Percentiles rank a stretch among this genome's conserved stretches.
These are phyloP conservation scores for Ramaria rubella DNA, from an alignment of 768 basidiomycete genomes.

Conservation along the genomic window DNA sequence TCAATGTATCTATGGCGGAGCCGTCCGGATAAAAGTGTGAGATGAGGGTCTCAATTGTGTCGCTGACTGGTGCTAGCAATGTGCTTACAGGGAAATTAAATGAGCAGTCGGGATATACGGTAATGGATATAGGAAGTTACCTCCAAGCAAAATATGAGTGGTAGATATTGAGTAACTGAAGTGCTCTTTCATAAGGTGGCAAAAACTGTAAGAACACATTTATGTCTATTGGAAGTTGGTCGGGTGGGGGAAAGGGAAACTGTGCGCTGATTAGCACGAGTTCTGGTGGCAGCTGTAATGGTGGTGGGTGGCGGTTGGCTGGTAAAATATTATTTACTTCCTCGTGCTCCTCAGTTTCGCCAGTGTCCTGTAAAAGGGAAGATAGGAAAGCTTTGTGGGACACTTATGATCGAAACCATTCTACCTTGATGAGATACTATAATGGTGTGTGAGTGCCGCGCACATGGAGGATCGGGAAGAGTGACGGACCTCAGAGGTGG, in stretches of 20 bases:
- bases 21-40: constrained; percentile 4
- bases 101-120: neutral
- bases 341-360: neutral
- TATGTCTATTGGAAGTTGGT: neutral
- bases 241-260: constrained; percentile 1
- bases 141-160: constrained; percentile 5
- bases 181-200: constrained; percentile 6
- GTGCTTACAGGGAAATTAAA: neutral
- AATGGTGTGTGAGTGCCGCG: neutral
- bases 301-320: constrained; percentile 5
- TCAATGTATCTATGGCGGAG: neutral
- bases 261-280: neutral
- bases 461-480: neutral
- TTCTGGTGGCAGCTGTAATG: neutral
- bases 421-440: constrained; percentile 4
- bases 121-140: neutral
- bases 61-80: neutral
- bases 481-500: constrained; percentile 6
- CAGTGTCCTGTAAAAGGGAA: neutral
- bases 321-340: neutral
- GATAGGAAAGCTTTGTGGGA: neutral
- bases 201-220: neutral
- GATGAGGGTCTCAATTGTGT: neutral
- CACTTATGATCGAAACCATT: neutral
- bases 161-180: constrained; percentile 4